Percentiles rank a stretch among this genome's conserved stretches.
These are phyloP conservation scores for Choanephora cucurbitarum DNA, from an alignment of 371 early-diverging fungal species.

Conservation along the genomic window DNA sequence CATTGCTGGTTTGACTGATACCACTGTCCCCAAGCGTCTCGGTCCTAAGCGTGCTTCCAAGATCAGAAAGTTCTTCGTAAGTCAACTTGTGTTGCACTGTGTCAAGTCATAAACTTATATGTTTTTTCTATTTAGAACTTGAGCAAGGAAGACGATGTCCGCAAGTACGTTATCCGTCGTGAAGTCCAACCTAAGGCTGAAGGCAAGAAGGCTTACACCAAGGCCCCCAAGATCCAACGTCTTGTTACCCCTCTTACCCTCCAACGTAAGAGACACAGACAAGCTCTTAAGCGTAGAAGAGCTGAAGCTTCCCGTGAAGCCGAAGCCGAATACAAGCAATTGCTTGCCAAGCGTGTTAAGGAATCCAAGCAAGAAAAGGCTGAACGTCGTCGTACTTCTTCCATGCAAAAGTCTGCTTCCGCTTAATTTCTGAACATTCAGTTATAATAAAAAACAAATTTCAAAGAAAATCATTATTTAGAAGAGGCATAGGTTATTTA, in stretches of 20 bases:
- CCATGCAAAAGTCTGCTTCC: slow-evolving; percentile 57
- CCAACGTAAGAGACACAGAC: slow-evolving; percentile 88
- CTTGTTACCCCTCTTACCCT: slow-evolving; percentile 93
- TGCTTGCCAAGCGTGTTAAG: slow-evolving; percentile 91
- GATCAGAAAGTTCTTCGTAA: slow-evolving; percentile 96
- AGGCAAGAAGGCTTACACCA: slow-evolving; percentile 90
- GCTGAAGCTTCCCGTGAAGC: slow-evolving; percentile 81
- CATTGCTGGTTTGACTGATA: slow-evolving; percentile 97
- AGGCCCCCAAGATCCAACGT: slow-evolving; percentile 96
- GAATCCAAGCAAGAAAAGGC: slow-evolving; percentile 65
- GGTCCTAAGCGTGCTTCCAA: slow-evolving; percentile 99
- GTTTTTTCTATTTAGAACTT: slow-evolving; percentile 56
- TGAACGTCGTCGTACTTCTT: slow-evolving; percentile 65
- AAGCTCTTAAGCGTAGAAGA: slow-evolving; percentile 83
- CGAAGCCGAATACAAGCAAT: slow-evolving; percentile 90
- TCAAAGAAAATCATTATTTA: not conserved
- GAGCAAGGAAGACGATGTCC: slow-evolving; percentile 96
- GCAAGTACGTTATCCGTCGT: slow-evolving; percentile 97
- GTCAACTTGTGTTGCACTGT: slow-evolving; percentile 32
- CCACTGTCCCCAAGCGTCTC: slow-evolving; percentile 89
- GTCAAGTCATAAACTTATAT: too few species aligned
- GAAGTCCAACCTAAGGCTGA: slow-evolving; percentile 88
- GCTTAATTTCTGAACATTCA: slow-evolving; percentile 40
- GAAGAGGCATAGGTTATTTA: too few species aligned
- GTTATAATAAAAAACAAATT: not conserved